Conservation (phyloP, 768 basidiomycete genomes). For the Boletus patriciae region DNA sequence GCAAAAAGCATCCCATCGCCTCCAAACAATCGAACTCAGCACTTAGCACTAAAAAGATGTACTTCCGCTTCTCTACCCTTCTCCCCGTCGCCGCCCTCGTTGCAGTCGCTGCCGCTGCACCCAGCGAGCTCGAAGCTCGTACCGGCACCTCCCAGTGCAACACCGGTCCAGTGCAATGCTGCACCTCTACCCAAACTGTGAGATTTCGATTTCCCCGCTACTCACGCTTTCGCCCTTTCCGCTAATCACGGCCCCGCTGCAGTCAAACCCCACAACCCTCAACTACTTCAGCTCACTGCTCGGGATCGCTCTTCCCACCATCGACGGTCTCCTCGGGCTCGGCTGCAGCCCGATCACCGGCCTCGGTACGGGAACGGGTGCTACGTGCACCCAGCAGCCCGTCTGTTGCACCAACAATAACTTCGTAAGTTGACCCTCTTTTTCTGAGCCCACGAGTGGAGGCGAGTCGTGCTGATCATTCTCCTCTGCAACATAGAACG, state of each 20-base stretch:
- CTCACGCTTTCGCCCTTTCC: no score
- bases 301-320: background rate
- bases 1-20: background rate
- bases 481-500: background rate
- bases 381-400: background rate
- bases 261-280: background rate
- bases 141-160: background rate
- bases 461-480: no score
- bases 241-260: background rate
- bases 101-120: slow-evolving; percentile 1
- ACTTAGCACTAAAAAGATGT: slow-evolving; percentile 4
- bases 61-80: slow-evolving; percentile 1
- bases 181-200: background rate
- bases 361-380: background rate
- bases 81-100: slow-evolving; percentile 14
- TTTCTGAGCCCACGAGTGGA: background rate
- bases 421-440: background rate
- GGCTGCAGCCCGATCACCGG: slow-evolving; percentile 7
- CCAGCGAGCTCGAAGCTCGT: background rate
- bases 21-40: background rate
- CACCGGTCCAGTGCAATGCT: background rate
- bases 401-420: background rate
- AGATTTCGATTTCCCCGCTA: background rate
- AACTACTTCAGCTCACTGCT: background rate
- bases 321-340: background rate